These are phyloP conservation scores for Halophytophthora batemanensis DNA, from an alignment of 352 stramenopile species.

Conservation along the genomic window DNA sequence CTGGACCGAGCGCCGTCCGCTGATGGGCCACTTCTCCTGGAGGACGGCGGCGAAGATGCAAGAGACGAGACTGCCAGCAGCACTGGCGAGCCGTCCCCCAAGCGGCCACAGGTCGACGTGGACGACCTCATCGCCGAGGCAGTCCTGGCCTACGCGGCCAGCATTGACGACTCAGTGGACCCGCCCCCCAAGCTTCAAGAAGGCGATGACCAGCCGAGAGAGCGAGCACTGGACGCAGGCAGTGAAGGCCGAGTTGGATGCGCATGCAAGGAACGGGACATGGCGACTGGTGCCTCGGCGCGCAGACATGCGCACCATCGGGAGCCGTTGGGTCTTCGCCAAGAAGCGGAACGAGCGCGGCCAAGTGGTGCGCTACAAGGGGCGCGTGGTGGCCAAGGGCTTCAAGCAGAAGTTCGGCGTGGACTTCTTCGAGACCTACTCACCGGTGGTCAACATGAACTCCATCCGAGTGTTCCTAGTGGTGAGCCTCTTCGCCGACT, in stretches of 20 bases:
- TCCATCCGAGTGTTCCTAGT: conserved; percentile 27
- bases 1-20: no score
- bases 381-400: conserved; percentile 25
- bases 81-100: conserved; percentile 5
- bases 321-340: conserved; percentile 31
- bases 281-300: background rate
- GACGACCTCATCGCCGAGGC: conserved; percentile 7
- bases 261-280: background rate
- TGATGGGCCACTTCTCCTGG: conserved; percentile 2
- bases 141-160: conserved; percentile 7
- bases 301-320: conserved; percentile 11
- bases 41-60: background rate
- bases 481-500: conserved; percentile 6
- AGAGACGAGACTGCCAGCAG: conserved; percentile 3
- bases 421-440: conserved; percentile 33
- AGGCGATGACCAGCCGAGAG: no score
- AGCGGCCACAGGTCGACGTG: conserved; percentile 6
- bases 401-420: conserved; percentile 30
- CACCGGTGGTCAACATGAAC: conserved; percentile 34
- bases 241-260: background rate
- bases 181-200: no score
- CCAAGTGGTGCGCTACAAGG: conserved; percentile 30
- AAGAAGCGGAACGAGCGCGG: conserved; percentile 33
- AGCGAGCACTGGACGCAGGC: no score
- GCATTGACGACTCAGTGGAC: conserved; percentile 5